phyloP scores from a whole-genome alignment of 2,329 filamentous ascomycete genomes.

The Colletotrichum acutatum region DNA sequence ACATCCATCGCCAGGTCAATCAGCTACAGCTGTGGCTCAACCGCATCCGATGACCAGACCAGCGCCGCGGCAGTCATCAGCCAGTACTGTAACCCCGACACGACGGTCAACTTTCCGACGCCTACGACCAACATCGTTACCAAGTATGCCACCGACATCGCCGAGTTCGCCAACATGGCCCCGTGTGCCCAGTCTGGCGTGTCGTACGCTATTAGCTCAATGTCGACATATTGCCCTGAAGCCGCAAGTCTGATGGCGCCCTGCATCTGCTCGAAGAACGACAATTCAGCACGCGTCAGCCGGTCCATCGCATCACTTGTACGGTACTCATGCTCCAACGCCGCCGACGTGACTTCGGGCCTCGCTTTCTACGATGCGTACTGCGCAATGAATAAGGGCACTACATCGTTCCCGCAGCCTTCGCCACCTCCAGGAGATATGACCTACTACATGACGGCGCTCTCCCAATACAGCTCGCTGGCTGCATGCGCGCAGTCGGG shows the following conservation, averaged over 20 bases:
- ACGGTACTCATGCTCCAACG: conserved; percentile 56
- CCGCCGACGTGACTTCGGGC: conserved; percentile 59
- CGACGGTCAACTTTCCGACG: conserved; percentile 51
- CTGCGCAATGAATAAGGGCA: conserved; percentile 61
- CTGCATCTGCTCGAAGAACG: conserved; percentile 63
- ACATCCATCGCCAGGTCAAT: conserved; percentile 52
- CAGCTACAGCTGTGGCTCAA: conserved; percentile 55
- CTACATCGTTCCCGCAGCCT: conserved; percentile 58
- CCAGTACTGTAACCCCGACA: conserved; percentile 60
- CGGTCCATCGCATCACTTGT: conserved; percentile 55
- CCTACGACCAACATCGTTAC: conserved; percentile 54
- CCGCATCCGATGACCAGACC: conserved; percentile 59
- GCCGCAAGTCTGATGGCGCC: conserved; percentile 56
- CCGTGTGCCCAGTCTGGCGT: conserved; percentile 55
- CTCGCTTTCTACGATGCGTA: conserved; percentile 63
- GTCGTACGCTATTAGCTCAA: conserved; percentile 51
- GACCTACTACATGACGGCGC: conserved; percentile 65
- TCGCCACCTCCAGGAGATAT: conserved; percentile 63
- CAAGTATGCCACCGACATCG: conserved; percentile 62
- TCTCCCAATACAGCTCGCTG: conserved; percentile 58
- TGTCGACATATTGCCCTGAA: conserved; percentile 48
- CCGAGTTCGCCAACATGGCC: conserved; percentile 54
- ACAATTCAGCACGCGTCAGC: conserved; percentile 57
- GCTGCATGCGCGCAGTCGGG: conserved; percentile 56
- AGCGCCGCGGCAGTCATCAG: conserved; percentile 58